Base-by-base conservation (phyloP, 2,329 filamentous ascomycete genomes). In the Neoarthrinium moseri region DNA sequence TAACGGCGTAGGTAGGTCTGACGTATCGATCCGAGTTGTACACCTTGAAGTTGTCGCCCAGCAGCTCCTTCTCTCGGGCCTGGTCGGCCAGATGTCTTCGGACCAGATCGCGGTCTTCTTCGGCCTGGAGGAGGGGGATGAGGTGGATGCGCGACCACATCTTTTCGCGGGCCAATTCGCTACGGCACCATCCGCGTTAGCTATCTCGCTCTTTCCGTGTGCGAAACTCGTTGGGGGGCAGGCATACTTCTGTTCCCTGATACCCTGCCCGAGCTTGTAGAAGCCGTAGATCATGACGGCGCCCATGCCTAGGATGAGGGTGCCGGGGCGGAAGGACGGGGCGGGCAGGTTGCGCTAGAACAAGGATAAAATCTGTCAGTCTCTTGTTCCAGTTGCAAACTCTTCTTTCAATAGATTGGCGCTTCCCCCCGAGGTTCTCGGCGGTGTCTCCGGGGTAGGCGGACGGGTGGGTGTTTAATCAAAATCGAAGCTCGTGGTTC, bases 101-200 rank as follows among this genome's bases (percentile, higher is more conserved):
- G 53, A 96, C 91, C 67, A 92, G 86, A 72, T 99, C 94, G 51
- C 94, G 86, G 74, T 99, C 94, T 70, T 96, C 91, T 67, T 99
- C 94, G 46, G 94, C 94, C 68, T 97, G 92, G 53, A 99, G 83
- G 53, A 96, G 74, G 48, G 94, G 94, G 62, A 92, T 94, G 54
- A 99, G 79, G 72, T 97, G 84, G 71, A 99, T 95, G 65, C 94
- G 87, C 51, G 89, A 83, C 94, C 94, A 99, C 83, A 96, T 94
- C 78, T 97, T 99, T 66, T 99, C 94, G 60, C 94, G 89, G 53
- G 85, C 89, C 56, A 96, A 85, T 72, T 99, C 94, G 64, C 91
- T 96, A 35, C 15, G 6, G n/a, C n/a, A 20, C 32, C 15, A 41
- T 29, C 8, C 8, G 8, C 8, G n/a, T 29, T 7, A 13, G 15